These are phyloP conservation scores for Urochloa ruziziensis DNA, from an alignment of 176 grass and related monocot species.

Conservation along the genomic window DNA sequence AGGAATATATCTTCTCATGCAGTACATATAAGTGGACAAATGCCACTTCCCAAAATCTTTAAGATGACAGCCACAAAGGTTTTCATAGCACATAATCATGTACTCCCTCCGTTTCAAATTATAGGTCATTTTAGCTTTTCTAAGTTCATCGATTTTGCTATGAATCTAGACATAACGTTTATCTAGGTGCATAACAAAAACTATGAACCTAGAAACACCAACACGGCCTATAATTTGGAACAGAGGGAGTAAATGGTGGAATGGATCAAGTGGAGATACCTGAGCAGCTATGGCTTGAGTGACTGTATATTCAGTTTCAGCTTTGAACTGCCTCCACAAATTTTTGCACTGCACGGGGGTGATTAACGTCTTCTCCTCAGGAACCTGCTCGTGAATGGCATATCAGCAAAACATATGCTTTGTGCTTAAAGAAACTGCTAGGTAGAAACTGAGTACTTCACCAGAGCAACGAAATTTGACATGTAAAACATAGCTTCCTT, in stretches of 20 bases:
- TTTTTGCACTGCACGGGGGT: slow-evolving; percentile 90
- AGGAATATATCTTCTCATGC: background rate
- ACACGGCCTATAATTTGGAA: too few relatives aligned
- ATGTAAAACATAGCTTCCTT: slow-evolving; percentile 30
- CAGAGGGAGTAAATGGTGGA: slow-evolving; percentile 19
- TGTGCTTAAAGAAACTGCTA: slow-evolving; percentile 35
- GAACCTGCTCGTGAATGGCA: slow-evolving; percentile 48
- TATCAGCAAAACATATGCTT: slow-evolving; percentile 35
- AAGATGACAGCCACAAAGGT: slow-evolving; percentile 1
- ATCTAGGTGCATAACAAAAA: too few relatives aligned
- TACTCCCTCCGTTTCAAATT: too few relatives aligned
- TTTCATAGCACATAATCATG: background rate
- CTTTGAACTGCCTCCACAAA: slow-evolving; percentile 93
- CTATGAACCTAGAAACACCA: too few relatives aligned
- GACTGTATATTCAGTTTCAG: slow-evolving; percentile 90
- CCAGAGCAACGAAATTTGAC: background rate
- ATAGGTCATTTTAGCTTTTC: too few relatives aligned
- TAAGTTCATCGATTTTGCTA: too few relatives aligned
- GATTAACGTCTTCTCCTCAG: slow-evolving; percentile 71
- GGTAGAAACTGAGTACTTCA: slow-evolving; percentile 16
- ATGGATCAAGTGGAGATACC: slow-evolving; percentile 35
- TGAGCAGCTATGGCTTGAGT: slow-evolving; percentile 92
- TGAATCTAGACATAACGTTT: too few relatives aligned
- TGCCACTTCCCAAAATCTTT: background rate
- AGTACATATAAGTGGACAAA: background rate